Base-by-base conservation (phyloP, 139 green algal species). In the Picochlorum sp. region DNA sequence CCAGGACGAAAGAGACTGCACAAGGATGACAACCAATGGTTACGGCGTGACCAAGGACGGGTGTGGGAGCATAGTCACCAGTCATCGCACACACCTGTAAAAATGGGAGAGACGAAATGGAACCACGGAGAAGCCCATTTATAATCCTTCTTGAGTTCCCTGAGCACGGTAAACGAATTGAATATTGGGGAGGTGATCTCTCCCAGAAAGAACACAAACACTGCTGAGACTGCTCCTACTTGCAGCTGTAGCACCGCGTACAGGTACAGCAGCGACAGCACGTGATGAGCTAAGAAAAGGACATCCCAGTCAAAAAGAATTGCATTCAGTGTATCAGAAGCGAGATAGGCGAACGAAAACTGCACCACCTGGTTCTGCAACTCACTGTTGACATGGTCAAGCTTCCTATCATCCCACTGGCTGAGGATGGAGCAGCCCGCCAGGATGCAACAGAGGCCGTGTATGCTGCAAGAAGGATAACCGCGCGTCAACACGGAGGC, bases 241-340 rank as follows among this genome's bases (percentile, higher is more conserved):
- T 13, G 56, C 9, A 38, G 6, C 9, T 49, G 10, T 1, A 64
- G 24, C 26, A 54, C 71, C 41, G 59, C 72, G 8, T 62, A 38
- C 24, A 78, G 24, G 45, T 71, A 78, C n/a, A 74, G n/a, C 30
- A 28, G 23, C 4, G 50, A 57, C 15, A 78, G 58, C 26, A 13
- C n/a, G 60, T 78, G 72, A 44, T 78, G 72, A 0, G 68, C 56
- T 3, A 78, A 56, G 30, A 74, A 78, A 18, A 78, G 26, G 4
- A 34, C 37, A 37, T 74, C 66, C 18, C 60, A 57, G 8, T 45
- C 18, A 56, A 70, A 78, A 16, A 50, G 49, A 18, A 74, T 18
- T 24, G 74, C 32, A 60, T 68, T 71, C 10, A 74, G 49, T 20
- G 70, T 26, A 56, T 78, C 72, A 15, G 72, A 52, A 6, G 64